A percentile compares a stretch with the other conserved stretches of the same genome.
phyloP scores from a whole-genome alignment of 2,329 filamentous ascomycete species.

The Xylaria sp. region DNA sequence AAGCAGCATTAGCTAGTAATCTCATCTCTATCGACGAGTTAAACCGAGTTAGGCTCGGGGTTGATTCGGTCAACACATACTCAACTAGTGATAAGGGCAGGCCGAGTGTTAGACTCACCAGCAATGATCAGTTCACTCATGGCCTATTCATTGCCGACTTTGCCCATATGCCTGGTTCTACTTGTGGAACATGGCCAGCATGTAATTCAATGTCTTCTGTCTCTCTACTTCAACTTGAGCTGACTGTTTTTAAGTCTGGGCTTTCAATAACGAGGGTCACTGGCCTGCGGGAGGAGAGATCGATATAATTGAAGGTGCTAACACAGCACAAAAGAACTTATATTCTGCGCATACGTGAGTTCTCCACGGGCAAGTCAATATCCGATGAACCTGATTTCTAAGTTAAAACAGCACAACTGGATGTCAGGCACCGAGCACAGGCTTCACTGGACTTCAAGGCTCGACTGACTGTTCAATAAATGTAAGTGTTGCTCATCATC shows the following conservation, averaged over 20 bases:
- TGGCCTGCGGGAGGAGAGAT: conserved; percentile 75
- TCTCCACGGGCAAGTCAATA: not conserved
- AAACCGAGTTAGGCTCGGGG: conserved; percentile 58
- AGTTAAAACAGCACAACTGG: conserved; percentile 37
- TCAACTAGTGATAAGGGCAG: conserved; percentile 53
- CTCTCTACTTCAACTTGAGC: conserved; percentile 6
- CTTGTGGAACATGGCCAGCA: conserved; percentile 79
- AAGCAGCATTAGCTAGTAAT: conserved; percentile 52
- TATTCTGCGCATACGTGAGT: conserved; percentile 70
- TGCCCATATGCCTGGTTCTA: conserved; percentile 75
- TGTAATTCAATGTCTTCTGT: conserved; percentile 56
- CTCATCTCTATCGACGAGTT: conserved; percentile 56
- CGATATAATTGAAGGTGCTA: conserved; percentile 77
- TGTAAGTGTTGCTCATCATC: conserved; percentile 34
- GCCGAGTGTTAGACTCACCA: conserved; percentile 73
- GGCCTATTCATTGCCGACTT: conserved; percentile 79
- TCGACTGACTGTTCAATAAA: conserved; percentile 43
- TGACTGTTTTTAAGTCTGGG: conserved; percentile 59
- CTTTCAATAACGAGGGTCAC: conserved; percentile 52
- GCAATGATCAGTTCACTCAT: conserved; percentile 69
- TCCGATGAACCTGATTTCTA: not conserved
- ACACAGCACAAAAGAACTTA: conserved; percentile 66
- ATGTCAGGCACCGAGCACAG: conserved; percentile 40
- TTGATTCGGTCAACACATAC: conserved; percentile 56
- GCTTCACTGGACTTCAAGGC: conserved; percentile 42